These are phyloP conservation scores for Solanum okadae DNA, from an alignment of 257 asterid species.

Conservation along the genomic window DNA sequence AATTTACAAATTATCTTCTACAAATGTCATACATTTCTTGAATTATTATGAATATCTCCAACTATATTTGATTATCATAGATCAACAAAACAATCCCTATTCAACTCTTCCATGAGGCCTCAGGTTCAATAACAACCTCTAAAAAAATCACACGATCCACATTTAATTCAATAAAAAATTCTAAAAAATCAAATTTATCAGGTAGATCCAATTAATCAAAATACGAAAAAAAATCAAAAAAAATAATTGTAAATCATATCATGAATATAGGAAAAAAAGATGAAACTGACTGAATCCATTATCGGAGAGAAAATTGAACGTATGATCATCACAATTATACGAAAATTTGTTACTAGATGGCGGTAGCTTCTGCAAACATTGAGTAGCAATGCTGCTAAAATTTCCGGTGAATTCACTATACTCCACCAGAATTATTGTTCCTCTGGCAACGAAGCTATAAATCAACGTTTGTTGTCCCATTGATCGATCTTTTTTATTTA, in stretches of 20 bases:
- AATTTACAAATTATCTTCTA: neutral
- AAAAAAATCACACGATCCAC: neutral
- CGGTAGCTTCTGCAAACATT: constrained; percentile 46
- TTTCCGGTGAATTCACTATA: constrained; percentile 45
- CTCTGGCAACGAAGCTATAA: constrained; percentile 41
- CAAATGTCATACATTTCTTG: neutral
- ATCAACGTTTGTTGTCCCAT: constrained; percentile 44
- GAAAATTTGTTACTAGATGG: constrained; percentile 38
- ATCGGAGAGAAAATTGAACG: constrained; percentile 44
- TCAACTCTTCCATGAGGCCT: neutral
- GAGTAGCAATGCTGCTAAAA: constrained; percentile 34
- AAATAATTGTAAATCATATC: neutral
- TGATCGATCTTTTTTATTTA: neutral
- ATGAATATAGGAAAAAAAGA: neutral
- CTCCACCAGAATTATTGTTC: constrained; percentile 35
- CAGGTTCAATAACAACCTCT: neutral
- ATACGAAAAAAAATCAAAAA: neutral
- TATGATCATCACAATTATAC: constrained; percentile 42
- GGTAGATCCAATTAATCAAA: neutral
- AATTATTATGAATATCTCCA: neutral
- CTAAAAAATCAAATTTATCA: neutral
- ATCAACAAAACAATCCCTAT: neutral
- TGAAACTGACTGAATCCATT: constrained; percentile 44
- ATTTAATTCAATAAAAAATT: neutral
- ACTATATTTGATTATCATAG: neutral